A percentile compares a stretch with the other conserved stretches of the same genome.
Conservation (phyloP, 2,329 filamentous ascomycete species). For the Colletotrichum endophyticum region DNA sequence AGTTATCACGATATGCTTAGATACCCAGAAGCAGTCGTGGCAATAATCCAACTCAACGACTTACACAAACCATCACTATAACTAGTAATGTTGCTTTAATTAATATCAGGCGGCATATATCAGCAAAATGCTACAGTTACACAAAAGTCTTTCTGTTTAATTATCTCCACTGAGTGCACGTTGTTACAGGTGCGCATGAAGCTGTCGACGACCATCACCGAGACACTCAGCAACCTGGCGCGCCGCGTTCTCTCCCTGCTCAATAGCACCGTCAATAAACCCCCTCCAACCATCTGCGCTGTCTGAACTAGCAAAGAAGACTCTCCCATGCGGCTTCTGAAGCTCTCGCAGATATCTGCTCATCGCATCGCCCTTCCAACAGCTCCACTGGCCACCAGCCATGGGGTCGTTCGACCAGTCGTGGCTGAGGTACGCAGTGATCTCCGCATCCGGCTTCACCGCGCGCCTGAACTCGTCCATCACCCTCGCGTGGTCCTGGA, state of each 20-base stretch:
- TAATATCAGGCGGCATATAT: fast-evolving
- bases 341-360: neutral
- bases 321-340: neutral
- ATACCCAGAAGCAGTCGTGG: neutral
- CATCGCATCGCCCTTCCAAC: neutral
- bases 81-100: neutral
- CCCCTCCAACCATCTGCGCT: neutral
- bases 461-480: neutral
- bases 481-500: neutral
- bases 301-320: neutral
- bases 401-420: neutral
- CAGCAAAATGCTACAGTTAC: neutral
- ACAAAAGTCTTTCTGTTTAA: neutral
- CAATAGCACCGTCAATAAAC: neutral
- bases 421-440: neutral
- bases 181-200: neutral
- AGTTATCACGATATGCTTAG: neutral
- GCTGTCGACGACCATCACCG: neutral
- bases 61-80: neutral
- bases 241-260: neutral
- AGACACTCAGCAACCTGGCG: neutral
- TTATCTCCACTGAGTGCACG: neutral
- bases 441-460: neutral
- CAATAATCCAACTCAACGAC: neutral
- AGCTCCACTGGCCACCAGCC: neutral